Conservation (phyloP, 2,329 filamentous ascomycete genomes). For the Exophiala sideris region DNA sequence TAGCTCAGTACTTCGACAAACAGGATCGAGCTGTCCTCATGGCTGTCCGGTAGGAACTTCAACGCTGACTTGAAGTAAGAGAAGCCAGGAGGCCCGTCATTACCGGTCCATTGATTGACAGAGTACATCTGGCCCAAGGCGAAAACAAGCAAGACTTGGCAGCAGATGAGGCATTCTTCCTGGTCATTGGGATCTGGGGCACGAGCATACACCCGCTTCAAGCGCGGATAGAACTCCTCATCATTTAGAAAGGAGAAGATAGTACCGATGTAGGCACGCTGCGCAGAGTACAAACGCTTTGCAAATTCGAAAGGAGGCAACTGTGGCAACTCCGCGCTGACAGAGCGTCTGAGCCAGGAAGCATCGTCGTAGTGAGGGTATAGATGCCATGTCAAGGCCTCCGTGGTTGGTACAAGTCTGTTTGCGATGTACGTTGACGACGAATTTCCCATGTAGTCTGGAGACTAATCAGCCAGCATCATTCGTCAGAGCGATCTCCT, state of each 20-base stretch:
- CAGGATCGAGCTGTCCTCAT: slow-evolving; percentile 52
- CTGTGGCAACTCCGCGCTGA: slow-evolving; percentile 32
- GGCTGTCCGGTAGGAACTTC: slow-evolving; percentile 53
- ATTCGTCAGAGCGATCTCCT: not conserved
- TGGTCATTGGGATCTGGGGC: slow-evolving; percentile 42
- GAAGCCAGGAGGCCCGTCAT: slow-evolving; percentile 54
- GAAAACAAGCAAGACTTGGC: slow-evolving; percentile 52
- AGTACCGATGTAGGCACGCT: slow-evolving; percentile 56
- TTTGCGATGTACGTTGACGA: slow-evolving; percentile 34
- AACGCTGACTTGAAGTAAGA: slow-evolving; percentile 52
- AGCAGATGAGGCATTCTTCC: slow-evolving; percentile 49
- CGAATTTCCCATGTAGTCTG: slow-evolving; percentile 33
- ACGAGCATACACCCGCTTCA: slow-evolving; percentile 44
- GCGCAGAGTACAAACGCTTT: slow-evolving; percentile 49
- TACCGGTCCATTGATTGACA: slow-evolving; percentile 54
- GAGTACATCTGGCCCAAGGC: slow-evolving; percentile 57
- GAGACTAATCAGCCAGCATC: not conserved
- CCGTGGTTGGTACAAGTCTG: slow-evolving; percentile 31
- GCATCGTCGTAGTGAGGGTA: slow-evolving; percentile 36
- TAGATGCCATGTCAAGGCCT: slow-evolving; percentile 34
- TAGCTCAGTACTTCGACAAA: slow-evolving; percentile 54
- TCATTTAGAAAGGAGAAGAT: slow-evolving; percentile 54
- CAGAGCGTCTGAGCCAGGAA: slow-evolving; percentile 30
- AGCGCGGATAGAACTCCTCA: slow-evolving; percentile 44
- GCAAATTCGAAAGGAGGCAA: slow-evolving; percentile 51